Percentiles rank a stretch among this genome's conserved stretches.
Conservation (phyloP, 208 protist species). For the Strigomonas culicis region DNA sequence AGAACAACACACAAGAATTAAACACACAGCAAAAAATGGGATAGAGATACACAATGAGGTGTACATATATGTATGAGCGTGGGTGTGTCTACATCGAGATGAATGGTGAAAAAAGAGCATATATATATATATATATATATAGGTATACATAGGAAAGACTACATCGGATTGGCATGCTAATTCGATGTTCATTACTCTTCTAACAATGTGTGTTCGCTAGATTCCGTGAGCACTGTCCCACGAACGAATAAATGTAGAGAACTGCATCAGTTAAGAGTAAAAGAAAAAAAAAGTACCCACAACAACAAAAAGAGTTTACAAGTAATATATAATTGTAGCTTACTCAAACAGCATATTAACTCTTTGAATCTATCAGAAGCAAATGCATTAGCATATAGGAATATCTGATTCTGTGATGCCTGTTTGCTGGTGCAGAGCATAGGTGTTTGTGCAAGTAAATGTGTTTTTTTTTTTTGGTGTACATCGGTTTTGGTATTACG, state of each 20-base stretch:
- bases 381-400: background rate
- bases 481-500: too few species aligned
- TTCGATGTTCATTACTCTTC: too few species aligned
- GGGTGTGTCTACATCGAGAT: background rate
- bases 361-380: too few species aligned
- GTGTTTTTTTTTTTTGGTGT: too few species aligned
- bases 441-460: too few species aligned
- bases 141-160: too few species aligned
- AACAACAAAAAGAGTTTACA: constrained; percentile 14
- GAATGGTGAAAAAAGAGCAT: background rate
- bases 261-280: constrained; percentile 3
- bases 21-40: background rate
- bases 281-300: background rate
- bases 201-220: too few species aligned
- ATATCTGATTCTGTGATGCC: too few species aligned
- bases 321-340: background rate
- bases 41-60: constrained; percentile 4
- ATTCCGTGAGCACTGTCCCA: too few species aligned
- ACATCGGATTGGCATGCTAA: too few species aligned
- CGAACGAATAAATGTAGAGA: background rate
- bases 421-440: too few species aligned
- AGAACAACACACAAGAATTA: constrained; percentile 1
- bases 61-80: constrained; percentile 8
- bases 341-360: too few species aligned
- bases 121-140: background rate